Percentiles rank a stretch among this genome's conserved stretches.
Evolutionary conservation across 176 grass and related monocot species (phyloP).

Genomic region (Musa troglodytarum): DNA sequence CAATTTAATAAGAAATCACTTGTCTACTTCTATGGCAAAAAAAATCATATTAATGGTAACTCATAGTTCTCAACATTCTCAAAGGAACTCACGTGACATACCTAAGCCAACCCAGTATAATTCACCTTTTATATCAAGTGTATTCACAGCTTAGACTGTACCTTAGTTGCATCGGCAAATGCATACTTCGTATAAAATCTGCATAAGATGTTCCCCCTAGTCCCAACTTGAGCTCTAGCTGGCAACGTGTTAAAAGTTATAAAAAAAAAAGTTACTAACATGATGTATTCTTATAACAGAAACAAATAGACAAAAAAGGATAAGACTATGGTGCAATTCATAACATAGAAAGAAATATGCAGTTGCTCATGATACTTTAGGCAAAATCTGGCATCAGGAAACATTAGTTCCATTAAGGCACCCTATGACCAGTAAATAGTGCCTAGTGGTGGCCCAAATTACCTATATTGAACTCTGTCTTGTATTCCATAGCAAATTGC

Average conservation of each 20-base stretch:
- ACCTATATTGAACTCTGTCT: too few relatives aligned
- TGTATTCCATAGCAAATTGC: too few relatives aligned
- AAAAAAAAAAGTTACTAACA: too few relatives aligned
- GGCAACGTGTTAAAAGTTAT: constrained; percentile 13
- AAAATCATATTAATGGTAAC: background rate
- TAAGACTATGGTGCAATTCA: too few relatives aligned
- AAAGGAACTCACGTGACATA: background rate
- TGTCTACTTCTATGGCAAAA: background rate
- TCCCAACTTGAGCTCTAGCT: constrained; percentile 98
- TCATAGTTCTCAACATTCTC: background rate
- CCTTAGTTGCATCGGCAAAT: constrained; percentile 99
- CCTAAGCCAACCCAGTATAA: background rate
- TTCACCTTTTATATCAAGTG: constrained; percentile 1
- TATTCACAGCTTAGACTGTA: constrained; percentile 12
- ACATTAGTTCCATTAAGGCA: too few relatives aligned
- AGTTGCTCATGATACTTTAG: too few relatives aligned
- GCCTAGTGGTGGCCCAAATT: too few relatives aligned
- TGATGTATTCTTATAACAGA: too few relatives aligned
- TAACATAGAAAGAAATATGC: too few relatives aligned
- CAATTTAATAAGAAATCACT: background rate
- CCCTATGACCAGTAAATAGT: too few relatives aligned
- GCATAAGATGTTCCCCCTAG: constrained; percentile 87
- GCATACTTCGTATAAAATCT: constrained; percentile 76
- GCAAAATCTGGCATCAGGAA: too few relatives aligned
- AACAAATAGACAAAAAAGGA: too few relatives aligned